phyloP scores from a whole-genome alignment of 1,284 basidiomycete genomes.

The Cryptococcus wingfieldii region DNA sequence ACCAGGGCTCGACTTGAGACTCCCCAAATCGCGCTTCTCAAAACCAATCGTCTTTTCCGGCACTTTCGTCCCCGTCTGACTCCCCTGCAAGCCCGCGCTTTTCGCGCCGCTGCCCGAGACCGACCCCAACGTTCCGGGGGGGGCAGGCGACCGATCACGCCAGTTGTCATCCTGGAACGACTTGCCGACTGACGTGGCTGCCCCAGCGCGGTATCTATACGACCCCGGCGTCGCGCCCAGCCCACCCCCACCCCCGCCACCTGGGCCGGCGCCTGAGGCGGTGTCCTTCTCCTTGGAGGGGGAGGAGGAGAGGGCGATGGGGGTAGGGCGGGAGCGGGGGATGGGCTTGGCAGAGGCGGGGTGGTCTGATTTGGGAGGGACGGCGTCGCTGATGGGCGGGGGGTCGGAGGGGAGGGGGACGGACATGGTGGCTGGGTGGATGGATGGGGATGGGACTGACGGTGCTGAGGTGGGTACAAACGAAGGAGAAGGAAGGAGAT shows the following conservation, averaged over 20 bases:
- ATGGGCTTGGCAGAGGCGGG: slow-evolving; percentile 27
- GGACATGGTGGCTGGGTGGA: slow-evolving; percentile 19
- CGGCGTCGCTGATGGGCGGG: slow-evolving; percentile 7
- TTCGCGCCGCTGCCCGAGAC: neutral
- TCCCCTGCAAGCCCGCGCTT: neutral
- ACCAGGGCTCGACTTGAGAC: slow-evolving; percentile 3
- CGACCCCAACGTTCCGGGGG: neutral
- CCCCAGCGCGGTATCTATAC: slow-evolving; percentile 1
- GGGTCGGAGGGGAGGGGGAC: slow-evolving; percentile 36
- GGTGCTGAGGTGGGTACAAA: neutral
- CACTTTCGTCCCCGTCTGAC: slow-evolving; percentile 2
- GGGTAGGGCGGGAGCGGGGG: slow-evolving; percentile 32
- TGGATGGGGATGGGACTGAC: neutral
- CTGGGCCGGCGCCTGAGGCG: neutral
- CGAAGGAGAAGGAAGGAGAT: too few species aligned
- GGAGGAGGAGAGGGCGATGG: slow-evolving; percentile 22
- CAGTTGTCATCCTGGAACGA: slow-evolving; percentile 27
- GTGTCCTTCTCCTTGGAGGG: slow-evolving; percentile 8
- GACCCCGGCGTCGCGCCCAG: neutral
- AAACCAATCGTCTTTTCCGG: slow-evolving; percentile 36
- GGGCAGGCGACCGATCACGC: slow-evolving; percentile 18
- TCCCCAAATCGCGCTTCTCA: slow-evolving; percentile 29
- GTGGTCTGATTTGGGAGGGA: neutral
- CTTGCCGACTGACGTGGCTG: slow-evolving; percentile 3
- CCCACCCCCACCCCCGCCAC: neutral